Base-by-base conservation (phyloP, 2,329 filamentous ascomycete species). In the Hirsutella thompsonii region DNA sequence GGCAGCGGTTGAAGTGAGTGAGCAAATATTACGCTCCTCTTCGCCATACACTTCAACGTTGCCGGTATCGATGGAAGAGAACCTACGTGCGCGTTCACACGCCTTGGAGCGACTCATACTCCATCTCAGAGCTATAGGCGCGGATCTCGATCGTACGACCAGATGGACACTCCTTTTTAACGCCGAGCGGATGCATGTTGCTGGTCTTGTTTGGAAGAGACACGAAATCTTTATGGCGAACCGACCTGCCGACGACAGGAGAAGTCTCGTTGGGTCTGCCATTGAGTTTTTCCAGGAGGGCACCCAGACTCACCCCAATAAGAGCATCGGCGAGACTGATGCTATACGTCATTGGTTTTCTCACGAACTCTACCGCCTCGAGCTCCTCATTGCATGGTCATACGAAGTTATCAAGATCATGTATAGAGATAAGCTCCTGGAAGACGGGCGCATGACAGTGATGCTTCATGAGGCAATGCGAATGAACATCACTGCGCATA, bases 101-200 rank as follows among this genome's bases (percentile, higher is more conserved):
- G 87, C 87, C 20, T 64, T 96, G 35, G 74, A 80, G 47, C 80
- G 83, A 42, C 70, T 98, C 40, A 84, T 86, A 41, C 64, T 69
- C 2, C 79, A 92, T 49, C 63, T 96, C 11, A 72, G 74, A 46
- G 70, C 72, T 5, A 78, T 81, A 26, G 79, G 79, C 44, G 69
- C 78, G 20, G 66, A 76, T 3, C 59, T 96, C 5, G 76, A 83
- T 47, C 74, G 77, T 33, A 65, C 64, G 20, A 80, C 80, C 1
- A 79, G 79, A 49, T 96, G 89, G 88, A 71, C 74, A 46, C 63
- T 98, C 26, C 66, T 98, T n/a, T 84, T 80, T 69, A 80, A 90
- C 53, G 90, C 90, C 0, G 92, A 98, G 59, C 94, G 89, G 60
- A 74, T 96, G 63, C 78, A 82, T 35, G 84, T 88, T 29, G 86